Evolutionary conservation across 192 early-diverging fungal genomes (phyloP), one percentile per base, ranked within the genome.

Genomic region (Backusella westeae): DNA sequence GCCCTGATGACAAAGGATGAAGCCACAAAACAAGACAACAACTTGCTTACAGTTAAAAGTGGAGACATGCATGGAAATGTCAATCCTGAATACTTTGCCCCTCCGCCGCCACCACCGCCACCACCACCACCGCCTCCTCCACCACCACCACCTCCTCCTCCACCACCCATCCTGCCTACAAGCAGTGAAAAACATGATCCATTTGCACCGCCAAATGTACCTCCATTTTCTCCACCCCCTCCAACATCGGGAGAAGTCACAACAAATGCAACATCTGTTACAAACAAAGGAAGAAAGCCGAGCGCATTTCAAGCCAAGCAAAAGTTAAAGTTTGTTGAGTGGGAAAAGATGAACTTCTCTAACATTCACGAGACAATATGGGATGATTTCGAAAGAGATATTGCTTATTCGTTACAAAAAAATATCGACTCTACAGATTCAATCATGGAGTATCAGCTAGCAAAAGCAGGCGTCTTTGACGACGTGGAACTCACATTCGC

Each of bases 311-410:
- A 81, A 77, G 86, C 93, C 12, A 91, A 90, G 74, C 88, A 91
- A 67, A 94, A 93, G 71, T 82, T 93, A 21, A 93, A 93, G 78
- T 85, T 88, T 23, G 75, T 94, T 53, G 91, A 93, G 78, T 94
- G 93, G 93, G 93, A 94, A 69, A 94, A 94, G 80, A 82, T 94
- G 59, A 89, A 88, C 75, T 85, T 90, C 69, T 83, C 87, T 52
- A 74, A 81, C 41, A 87, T 94, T 23, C 87, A 88, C 67, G 79
- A 85, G 34, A 93, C 91, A 5, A 75, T 94, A 23, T 94, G 93
- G 93, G 38, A 39, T 10, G 59, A 75, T 44, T 75, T 65, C 12
- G 74, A 75, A 34, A 56, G 41, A 44, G 65, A 75, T 34, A 49
- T 71, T 19, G 39, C 41, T 10, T 34, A 32, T 19, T 71, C 70